Percentiles rank a stretch among this genome's conserved stretches.
Evolutionary conservation across 371 early-diverging fungal genomes (phyloP).

Genomic region (Syncephalastrum racemosum): DNA sequence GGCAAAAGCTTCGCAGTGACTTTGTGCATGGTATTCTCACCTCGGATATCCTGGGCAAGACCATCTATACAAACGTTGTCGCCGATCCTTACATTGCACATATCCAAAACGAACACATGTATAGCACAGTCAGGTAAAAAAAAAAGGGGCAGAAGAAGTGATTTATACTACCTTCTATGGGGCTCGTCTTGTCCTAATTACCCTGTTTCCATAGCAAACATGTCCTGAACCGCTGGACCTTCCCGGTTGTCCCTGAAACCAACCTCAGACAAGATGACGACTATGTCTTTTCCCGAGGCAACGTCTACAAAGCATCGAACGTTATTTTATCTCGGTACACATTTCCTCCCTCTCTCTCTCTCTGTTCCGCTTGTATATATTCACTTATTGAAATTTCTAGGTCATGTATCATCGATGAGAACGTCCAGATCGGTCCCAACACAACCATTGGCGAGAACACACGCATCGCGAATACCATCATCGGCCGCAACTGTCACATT

Average conservation of each 20-base stretch:
- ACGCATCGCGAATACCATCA: slow-evolving; percentile 70
- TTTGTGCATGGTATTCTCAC: slow-evolving; percentile 92
- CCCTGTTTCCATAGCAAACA: slow-evolving; percentile 60
- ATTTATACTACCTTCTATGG: too few species aligned
- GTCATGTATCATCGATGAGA: slow-evolving; percentile 74
- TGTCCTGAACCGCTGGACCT: slow-evolving; percentile 89
- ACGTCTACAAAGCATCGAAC: slow-evolving; percentile 81
- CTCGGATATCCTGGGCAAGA: slow-evolving; percentile 86
- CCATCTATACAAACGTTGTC: slow-evolving; percentile 83
- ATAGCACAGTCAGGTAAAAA: slow-evolving; percentile 72
- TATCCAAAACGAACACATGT: slow-evolving; percentile 79
- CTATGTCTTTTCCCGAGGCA: slow-evolving; percentile 75
- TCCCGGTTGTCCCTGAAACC: slow-evolving; percentile 91
- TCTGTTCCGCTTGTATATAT: too few species aligned
- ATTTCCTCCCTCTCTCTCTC: too few species aligned
- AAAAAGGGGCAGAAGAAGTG: neutral
- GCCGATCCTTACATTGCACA: slow-evolving; percentile 82
- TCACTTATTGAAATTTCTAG: slow-evolving; percentile 31
- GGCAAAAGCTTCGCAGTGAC: slow-evolving; percentile 86
- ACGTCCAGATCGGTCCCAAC: slow-evolving; percentile 80
- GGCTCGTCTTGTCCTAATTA: too few species aligned
- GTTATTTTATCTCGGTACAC: slow-evolving; percentile 66
- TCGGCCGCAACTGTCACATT: slow-evolving; percentile 84
- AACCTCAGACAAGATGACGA: slow-evolving; percentile 66
- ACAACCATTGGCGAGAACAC: slow-evolving; percentile 78